Conservation (phyloP, 768 basidiomycete species). For the Cyclocybe aegerita region DNA sequence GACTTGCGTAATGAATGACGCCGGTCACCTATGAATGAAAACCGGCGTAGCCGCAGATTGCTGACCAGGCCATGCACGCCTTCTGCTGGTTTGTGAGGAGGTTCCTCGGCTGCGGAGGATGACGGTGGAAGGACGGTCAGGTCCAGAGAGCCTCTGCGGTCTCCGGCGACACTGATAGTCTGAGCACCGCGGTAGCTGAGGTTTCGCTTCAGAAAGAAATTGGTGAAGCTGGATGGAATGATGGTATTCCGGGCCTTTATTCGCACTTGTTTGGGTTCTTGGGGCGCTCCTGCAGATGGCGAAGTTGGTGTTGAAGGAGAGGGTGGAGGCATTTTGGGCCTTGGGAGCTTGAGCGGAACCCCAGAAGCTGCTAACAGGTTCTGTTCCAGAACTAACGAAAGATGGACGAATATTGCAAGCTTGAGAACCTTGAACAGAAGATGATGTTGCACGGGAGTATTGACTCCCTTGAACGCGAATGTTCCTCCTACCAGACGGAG, state of each 20-base stretch:
- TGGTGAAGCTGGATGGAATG: slow-evolving; percentile 39
- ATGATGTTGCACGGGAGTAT: slow-evolving; percentile 39
- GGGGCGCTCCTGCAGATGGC: neutral
- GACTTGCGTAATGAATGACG: slow-evolving; percentile 18
- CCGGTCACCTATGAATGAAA: slow-evolving; percentile 38
- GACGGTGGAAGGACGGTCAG: slow-evolving; percentile 21
- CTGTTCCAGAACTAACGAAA: slow-evolving; percentile 63
- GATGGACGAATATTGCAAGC: slow-evolving; percentile 50
- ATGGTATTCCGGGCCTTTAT: slow-evolving; percentile 29
- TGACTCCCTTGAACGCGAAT: slow-evolving; percentile 51
- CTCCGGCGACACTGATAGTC: slow-evolving; percentile 21
- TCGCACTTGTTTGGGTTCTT: slow-evolving; percentile 8
- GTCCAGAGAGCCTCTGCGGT: slow-evolving; percentile 41
- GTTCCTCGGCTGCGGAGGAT: slow-evolving; percentile 10
- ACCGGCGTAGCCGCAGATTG: slow-evolving; percentile 27
- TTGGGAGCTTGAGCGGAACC: slow-evolving; percentile 45
- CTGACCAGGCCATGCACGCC: slow-evolving; percentile 10
- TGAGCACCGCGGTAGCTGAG: slow-evolving; percentile 18
- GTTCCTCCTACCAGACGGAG: slow-evolving; percentile 57
- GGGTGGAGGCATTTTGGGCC: slow-evolving; percentile 23
- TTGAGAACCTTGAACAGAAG: slow-evolving; percentile 49
- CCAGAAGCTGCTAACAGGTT: slow-evolving; percentile 50
- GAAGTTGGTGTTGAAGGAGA: slow-evolving; percentile 24
- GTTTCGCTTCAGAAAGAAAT: slow-evolving; percentile 32
- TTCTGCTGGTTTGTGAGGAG: slow-evolving; percentile 28